Conservation (phyloP, 352 stramenopile genomes). For the Phytophthora aleatoria region DNA sequence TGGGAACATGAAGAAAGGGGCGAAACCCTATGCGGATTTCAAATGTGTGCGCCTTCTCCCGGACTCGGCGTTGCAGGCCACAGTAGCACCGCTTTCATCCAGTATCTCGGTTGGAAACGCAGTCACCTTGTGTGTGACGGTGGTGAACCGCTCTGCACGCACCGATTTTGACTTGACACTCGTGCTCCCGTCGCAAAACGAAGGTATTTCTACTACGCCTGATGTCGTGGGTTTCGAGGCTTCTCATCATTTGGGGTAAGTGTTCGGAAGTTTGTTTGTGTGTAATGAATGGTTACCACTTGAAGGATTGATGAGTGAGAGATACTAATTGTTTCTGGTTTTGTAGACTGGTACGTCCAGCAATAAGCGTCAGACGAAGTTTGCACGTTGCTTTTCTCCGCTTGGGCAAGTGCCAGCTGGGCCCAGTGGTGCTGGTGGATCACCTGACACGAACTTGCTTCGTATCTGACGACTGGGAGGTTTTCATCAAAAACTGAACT, state of each 20-base stretch:
- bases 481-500: slow-evolving; percentile 36
- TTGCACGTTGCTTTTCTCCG: slow-evolving; percentile 61
- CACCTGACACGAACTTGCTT: slow-evolving; percentile 67
- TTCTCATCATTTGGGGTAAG: slow-evolving; percentile 70
- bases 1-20: slow-evolving; percentile 9
- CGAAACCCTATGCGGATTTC: slow-evolving; percentile 27
- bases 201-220: slow-evolving; percentile 3
- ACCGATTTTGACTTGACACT: slow-evolving; percentile 72
- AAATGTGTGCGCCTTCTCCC: slow-evolving; percentile 41
- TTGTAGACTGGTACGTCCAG: slow-evolving; percentile 43
- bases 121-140: slow-evolving; percentile 46
- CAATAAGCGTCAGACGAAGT: slow-evolving; percentile 67
- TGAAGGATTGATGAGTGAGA: slow-evolving; percentile 3
- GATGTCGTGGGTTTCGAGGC: slow-evolving; percentile 63
- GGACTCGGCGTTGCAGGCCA: slow-evolving; percentile 52
- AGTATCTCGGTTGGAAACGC: slow-evolving; percentile 22
- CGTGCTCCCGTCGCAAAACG: slow-evolving; percentile 36
- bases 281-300: slow-evolving; percentile 12
- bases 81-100: slow-evolving; percentile 38
- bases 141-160: slow-evolving; percentile 55
- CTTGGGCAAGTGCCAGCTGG: slow-evolving; percentile 46
- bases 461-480: slow-evolving; percentile 42
- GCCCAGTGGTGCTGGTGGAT: slow-evolving; percentile 64
- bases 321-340: slow-evolving; percentile 9
- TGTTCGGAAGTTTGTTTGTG: slow-evolving; percentile 6